These are phyloP conservation scores for Nitzschia palea DNA, from an alignment of 108 stramenopile genomes.

Conservation along the genomic window DNA sequence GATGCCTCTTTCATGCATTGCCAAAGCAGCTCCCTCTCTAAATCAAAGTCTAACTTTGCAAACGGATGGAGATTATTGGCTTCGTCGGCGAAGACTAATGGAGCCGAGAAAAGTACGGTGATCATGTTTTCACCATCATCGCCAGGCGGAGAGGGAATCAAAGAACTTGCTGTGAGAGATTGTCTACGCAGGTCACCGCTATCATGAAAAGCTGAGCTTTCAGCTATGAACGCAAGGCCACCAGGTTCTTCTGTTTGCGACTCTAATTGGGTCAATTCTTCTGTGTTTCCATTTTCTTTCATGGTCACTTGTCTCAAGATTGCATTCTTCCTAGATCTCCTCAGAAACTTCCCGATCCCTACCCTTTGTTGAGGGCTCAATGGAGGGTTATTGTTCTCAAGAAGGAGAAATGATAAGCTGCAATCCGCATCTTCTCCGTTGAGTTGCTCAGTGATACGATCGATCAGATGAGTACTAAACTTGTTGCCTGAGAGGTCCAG, in stretches of 20 bases:
- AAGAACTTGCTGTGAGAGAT: background rate
- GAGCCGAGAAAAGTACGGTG: constrained; percentile 80
- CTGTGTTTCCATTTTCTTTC: constrained; percentile 1
- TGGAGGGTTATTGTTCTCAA: constrained; percentile 53
- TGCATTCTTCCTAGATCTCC: constrained; percentile 32
- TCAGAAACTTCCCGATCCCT: constrained; percentile 19
- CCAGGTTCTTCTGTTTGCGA: background rate
- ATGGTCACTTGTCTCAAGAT: constrained; percentile 25
- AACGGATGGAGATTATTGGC: constrained; percentile 59
- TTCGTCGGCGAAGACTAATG: constrained; percentile 69
- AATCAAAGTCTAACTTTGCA: constrained; percentile 71
- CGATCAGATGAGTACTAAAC: constrained; percentile 37
- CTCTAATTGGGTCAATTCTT: background rate
- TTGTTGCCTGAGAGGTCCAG: constrained; percentile 60
- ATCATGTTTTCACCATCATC: constrained; percentile 55
- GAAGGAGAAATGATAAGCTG: constrained; percentile 38
- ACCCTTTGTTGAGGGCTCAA: constrained; percentile 28
- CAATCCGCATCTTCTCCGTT: constrained; percentile 27
- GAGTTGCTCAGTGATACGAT: constrained; percentile 34
- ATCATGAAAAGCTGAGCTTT: constrained; percentile 2
- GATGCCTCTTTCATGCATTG: constrained; percentile 81
- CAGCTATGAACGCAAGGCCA: constrained; percentile 25
- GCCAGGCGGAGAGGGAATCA: background rate
- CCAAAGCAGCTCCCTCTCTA: constrained; percentile 77
- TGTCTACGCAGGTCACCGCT: background rate